Evolutionary conservation across 1,284 basidiomycete species (phyloP).

Genomic region (Xerocomus alliaceus): DNA sequence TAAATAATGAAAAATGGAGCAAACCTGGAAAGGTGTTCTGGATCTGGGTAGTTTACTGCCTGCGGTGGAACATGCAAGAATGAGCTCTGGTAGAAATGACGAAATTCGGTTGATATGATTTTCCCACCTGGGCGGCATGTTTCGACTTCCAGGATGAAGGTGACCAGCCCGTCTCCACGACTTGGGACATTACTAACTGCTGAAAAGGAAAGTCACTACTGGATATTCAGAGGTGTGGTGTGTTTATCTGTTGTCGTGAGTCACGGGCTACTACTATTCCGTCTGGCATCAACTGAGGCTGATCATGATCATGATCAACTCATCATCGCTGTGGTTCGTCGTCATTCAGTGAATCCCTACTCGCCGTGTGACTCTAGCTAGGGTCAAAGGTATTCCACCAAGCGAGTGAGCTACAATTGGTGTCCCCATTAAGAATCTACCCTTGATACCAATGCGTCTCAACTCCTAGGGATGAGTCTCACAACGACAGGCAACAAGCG

Average conservation of each 20-base stretch:
- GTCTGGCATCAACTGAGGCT: background rate
- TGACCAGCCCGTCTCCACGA: constrained; percentile 45
- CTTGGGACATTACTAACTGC: constrained; percentile 16
- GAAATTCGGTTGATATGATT: constrained; percentile 8
- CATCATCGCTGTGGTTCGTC: background rate
- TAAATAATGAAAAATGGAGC: constrained; percentile 4
- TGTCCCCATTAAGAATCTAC: too few relatives aligned
- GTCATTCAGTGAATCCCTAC: background rate
- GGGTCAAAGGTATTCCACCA: background rate
- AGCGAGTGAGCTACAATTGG: background rate
- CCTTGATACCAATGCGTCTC: background rate
- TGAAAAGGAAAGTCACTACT: background rate
- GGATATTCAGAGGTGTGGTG: too few relatives aligned
- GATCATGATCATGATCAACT: too few relatives aligned
- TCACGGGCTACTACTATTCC: background rate
- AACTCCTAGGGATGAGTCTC: constrained; percentile 5
- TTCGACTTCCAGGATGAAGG: constrained; percentile 62
- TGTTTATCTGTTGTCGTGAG: background rate
- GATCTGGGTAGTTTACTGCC: constrained; percentile 47
- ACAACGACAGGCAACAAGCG: background rate
- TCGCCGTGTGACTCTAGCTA: background rate
- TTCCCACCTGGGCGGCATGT: constrained; percentile 55
- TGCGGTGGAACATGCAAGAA: constrained; percentile 23
- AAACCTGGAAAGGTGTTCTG: constrained; percentile 43
- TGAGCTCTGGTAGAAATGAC: constrained; percentile 1